These are phyloP conservation scores for Plasmodium cynomolgi DNA, from an alignment of 169 alveolate genomes.

Conservation along the genomic window DNA sequence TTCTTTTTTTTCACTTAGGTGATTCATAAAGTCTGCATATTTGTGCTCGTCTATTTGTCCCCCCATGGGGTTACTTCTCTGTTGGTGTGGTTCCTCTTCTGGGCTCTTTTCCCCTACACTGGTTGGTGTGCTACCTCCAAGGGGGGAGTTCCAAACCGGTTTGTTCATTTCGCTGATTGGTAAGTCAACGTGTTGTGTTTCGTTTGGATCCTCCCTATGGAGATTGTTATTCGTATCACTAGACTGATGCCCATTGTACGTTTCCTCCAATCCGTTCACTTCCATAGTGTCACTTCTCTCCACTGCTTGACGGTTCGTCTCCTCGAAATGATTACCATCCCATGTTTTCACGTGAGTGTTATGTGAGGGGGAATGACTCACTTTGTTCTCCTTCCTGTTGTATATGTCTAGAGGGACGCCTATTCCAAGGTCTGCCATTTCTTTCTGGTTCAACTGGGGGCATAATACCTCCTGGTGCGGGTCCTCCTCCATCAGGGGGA, in stretches of 20 bases:
- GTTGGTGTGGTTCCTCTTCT: not conserved
- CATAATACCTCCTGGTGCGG: not conserved
- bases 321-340: not conserved
- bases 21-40: not conserved
- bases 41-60: not conserved
- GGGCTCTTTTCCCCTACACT: not conserved
- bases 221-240: not conserved
- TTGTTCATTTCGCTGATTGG: not conserved
- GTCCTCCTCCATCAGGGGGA: conserved; percentile 6
- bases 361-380: not conserved
- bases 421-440: conserved; percentile 7
- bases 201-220: not conserved
- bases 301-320: not conserved
- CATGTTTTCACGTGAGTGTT: not conserved
- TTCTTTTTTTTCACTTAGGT: not conserved
- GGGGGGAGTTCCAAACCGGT: not conserved
- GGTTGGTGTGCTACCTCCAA: not conserved
- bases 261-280: not conserved
- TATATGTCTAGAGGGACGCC: conserved; percentile 14
- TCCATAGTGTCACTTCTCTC: not conserved
- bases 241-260: not conserved
- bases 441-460: not conserved
- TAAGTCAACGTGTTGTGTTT: not conserved
- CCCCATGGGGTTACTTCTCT: not conserved
- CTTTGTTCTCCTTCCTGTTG: conserved; percentile 8